Conservation (phyloP, 495 filamentous ascomycete species). For the Xylaria intraflava region DNA sequence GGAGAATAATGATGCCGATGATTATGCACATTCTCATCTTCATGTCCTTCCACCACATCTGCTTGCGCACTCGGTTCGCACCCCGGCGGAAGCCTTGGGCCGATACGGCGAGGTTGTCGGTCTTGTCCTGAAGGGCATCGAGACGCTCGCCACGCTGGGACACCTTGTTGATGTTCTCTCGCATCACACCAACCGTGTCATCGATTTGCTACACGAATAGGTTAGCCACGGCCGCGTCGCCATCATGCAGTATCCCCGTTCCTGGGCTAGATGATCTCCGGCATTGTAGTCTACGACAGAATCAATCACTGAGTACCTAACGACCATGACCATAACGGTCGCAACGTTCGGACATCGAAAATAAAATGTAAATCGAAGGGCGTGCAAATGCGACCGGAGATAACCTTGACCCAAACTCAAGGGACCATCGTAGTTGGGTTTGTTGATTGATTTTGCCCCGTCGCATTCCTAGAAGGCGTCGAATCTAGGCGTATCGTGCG, state of each 20-base stretch:
- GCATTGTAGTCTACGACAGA: background rate
- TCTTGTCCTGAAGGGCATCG: constrained; percentile 90
- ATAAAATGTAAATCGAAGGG: background rate
- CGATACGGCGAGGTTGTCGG: constrained; percentile 81
- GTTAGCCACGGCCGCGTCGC: constrained; percentile 19
- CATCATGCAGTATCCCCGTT: background rate
- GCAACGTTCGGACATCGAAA: background rate
- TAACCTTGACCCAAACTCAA: background rate
- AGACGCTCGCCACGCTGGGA: constrained; percentile 86
- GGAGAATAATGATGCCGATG: constrained; percentile 75
- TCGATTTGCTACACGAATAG: constrained; percentile 75
- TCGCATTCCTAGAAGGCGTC: background rate
- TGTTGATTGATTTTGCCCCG: background rate
- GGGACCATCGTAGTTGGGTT: background rate
- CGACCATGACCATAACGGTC: background rate
- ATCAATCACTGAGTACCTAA: background rate
- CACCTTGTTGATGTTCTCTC: constrained; percentile 89
- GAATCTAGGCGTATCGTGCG: background rate
- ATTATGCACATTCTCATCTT: constrained; percentile 98
- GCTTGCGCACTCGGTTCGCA: constrained; percentile 90
- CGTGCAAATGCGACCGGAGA: background rate
- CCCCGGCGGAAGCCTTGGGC: constrained; percentile 92
- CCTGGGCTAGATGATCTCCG: background rate
- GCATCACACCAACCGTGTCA: constrained; percentile 85
- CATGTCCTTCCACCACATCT: constrained; percentile 88